Conservation (phyloP, 2,329 filamentous ascomycete species). For the Plectosphaerella sp. region DNA sequence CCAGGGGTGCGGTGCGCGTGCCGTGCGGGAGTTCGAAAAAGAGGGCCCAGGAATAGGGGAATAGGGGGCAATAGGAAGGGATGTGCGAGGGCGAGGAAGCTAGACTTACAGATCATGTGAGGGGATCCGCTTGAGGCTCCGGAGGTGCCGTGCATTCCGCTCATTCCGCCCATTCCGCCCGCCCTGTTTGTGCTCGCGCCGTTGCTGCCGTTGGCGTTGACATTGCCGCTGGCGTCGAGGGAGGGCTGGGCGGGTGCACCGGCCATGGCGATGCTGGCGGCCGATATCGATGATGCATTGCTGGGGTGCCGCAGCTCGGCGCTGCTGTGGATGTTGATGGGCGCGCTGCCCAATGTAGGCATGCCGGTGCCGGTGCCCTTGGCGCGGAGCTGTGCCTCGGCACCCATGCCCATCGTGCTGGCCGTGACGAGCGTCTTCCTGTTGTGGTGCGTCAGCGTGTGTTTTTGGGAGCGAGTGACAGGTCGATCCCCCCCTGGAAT, state of each 20-base stretch:
- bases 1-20: background rate
- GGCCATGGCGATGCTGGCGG: constrained; percentile 23
- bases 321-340: constrained; percentile 26
- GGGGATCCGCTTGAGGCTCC: background rate
- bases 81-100: too few relatives aligned
- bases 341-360: constrained; percentile 17
- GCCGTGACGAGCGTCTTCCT: constrained; percentile 41
- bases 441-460: constrained; percentile 3
- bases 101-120: constrained; percentile 2
- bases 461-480: too few relatives aligned
- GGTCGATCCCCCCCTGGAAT: too few relatives aligned
- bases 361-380: constrained; percentile 31
- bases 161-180: background rate
- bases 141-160: background rate
- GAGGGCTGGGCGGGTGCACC: constrained; percentile 4
- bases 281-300: constrained; percentile 18
- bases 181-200: background rate
- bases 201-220: background rate
- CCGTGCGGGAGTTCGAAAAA: background rate
- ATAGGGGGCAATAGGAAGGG: background rate
- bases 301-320: constrained; percentile 33
- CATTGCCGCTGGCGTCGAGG: constrained; percentile 18
- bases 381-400: constrained; percentile 41
- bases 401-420: constrained; percentile 27
- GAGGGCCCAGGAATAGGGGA: background rate